Percentiles rank a stretch among this genome's conserved stretches.
Conservation (phyloP, 2,329 filamentous ascomycete genomes). For the Epichloe sylvatica region DNA sequence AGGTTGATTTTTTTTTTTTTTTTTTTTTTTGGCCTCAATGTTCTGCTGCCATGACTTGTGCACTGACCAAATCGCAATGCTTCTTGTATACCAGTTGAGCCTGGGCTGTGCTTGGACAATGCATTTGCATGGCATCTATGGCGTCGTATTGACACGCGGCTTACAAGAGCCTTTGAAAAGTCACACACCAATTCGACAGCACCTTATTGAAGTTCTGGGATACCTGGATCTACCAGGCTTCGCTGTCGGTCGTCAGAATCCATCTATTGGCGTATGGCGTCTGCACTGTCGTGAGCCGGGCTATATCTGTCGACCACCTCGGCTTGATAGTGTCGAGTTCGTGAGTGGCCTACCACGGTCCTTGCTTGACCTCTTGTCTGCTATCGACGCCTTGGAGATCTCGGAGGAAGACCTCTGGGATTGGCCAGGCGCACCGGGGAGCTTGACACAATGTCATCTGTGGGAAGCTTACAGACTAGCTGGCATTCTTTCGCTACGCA, state of each 20-base stretch:
- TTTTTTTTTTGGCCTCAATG: too few relatives aligned
- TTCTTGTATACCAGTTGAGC: not conserved
- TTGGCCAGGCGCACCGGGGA: not conserved
- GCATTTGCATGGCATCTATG: slow-evolving; percentile 2
- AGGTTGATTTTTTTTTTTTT: not conserved
- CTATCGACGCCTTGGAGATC: not conserved
- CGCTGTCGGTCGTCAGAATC: not conserved
- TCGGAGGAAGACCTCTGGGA: slow-evolving; percentile 2
- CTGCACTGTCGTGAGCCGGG: slow-evolving; percentile 2
- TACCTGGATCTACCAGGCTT: slow-evolving; percentile 1
- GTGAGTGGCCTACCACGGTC: slow-evolving; percentile 1
- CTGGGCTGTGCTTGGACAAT: not conserved
- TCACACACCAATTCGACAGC: not conserved
- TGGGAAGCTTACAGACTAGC: slow-evolving; percentile 1
- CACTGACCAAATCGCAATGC: not conserved
- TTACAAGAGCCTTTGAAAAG: not conserved
- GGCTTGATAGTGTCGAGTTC: slow-evolving; percentile 1
- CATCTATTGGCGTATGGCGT: slow-evolving; percentile 1
- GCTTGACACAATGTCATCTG: not conserved
- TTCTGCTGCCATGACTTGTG: not conserved
- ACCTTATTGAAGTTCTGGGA: slow-evolving; percentile 1
- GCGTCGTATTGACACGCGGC: not conserved
- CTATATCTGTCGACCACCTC: not conserved
- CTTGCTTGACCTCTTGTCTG: slow-evolving; percentile 1
- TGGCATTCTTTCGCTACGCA: not conserved